Evolutionary conservation across 441 rosid genomes (phyloP), one percentile per base, ranked within the genome.

Genomic region (Erodium moschatum): DNA sequence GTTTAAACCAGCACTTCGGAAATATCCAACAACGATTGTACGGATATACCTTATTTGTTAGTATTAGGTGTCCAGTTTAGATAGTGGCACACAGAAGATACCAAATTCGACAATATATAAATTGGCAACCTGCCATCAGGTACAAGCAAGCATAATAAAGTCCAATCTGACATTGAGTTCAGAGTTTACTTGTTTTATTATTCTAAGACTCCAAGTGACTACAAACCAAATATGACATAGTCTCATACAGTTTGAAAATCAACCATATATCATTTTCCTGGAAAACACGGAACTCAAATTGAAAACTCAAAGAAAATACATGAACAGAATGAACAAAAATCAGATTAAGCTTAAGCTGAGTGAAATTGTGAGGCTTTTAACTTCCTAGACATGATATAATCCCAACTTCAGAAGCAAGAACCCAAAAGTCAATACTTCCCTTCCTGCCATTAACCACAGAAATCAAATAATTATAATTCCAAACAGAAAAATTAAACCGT

Each of bases 391-490:
- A 16, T 52, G 60, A 52, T 52, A 52, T 4, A 8, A 52, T 16
- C 18, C 5, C 58, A 50, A 13, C 56, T 50, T 50, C 18, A 52
- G 58, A 52, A 52, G 31, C 2, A 0, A 24, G 27, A 24, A 24
- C n/a, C 56, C 56, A 50, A 15, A 50, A 48, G 15, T 52, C 58
- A 52, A 52, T 52, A 18, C 60, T 52, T 16, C 21, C 60, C 60
- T 52, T 52, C 60, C 16, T 18, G 8, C 20, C 21, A 52, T 18
- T 18, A 52, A 52, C 21, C 21, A 52, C 18, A 16, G 4, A 15
- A 29, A 29, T 29, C 31, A 29, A 29, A 29, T 29, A 29, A 29
- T 29, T 29, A 29, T 29, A 29, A 1, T 29, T 29, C 4, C 31
- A 29, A 29, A 15, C 1, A 11, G 2, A 1, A 40, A 40, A 7